Base-by-base conservation (phyloP, 345 rosid genomes). In the Acer yangbiense region DNA sequence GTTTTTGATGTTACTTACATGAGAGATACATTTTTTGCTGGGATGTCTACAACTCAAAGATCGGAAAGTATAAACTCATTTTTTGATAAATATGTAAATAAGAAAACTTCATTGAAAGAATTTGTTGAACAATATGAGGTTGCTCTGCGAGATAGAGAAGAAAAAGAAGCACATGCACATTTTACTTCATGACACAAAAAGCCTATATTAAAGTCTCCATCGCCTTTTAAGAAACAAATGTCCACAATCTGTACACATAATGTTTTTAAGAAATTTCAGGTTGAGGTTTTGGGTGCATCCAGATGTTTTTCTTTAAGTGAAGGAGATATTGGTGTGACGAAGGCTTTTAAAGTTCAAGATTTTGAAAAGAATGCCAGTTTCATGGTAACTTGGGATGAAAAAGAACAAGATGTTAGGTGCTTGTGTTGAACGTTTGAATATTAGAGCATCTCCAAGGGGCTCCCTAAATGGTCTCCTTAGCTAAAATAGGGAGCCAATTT, bases 101-200 rank as follows among this genome's bases (percentile, higher is more conserved):
- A 21, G 1, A 74, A 74, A 7, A 23, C 69, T 44, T 62, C 25
- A 1, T 48, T 74, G 8, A 5, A 44, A 27, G 46, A 48, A 6
- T 74, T 63, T 64, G 18, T 46, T 63, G 77, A 74, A 3, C 7
- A 46, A 27, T 71, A 71, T n/a, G 44, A 50, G 9, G 35, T 46
- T 4, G 72, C 72, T 8, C 20, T 46, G 18, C 7, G 21, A 16
- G 57, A 69, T 69, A 69, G 27, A 48, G 14, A 20, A 44, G 1
- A 48, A 13, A 21, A 27, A 9, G 18, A 69, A 46, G 18, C 20
- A 11, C 35, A 69, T 18, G 29, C 57, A 3, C 5, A 21, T 21
- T 69, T 69, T 43, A 73, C 0, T 60, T 41, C 68, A 20, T 73
- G 57, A 21, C 76, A 23, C 21, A 61, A 73, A n/a, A 61, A 35